phyloP scores from a whole-genome alignment of 306 rosid species.

The Vigna unguiculata region DNA sequence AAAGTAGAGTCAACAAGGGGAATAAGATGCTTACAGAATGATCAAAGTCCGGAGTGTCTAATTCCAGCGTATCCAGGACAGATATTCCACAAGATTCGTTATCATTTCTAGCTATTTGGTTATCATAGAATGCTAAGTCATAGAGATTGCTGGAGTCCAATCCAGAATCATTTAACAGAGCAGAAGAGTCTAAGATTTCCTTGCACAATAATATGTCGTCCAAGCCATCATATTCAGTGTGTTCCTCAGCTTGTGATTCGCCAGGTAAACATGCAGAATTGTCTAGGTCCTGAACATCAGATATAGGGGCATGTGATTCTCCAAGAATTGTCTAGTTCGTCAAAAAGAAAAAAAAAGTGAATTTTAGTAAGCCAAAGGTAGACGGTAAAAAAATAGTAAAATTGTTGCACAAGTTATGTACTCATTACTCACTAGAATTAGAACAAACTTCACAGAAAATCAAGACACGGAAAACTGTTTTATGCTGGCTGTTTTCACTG shows the following conservation, averaged over 20 bases:
- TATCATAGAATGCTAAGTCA: constrained; percentile 29
- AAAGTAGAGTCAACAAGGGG: constrained; percentile 26
- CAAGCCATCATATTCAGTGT: constrained; percentile 47
- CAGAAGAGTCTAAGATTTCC: constrained; percentile 60
- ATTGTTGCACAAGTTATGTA: not conserved
- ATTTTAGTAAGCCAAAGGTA: constrained; percentile 30
- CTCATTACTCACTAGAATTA: not conserved
- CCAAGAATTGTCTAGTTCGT: constrained; percentile 46
- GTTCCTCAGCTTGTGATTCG: constrained; percentile 69
- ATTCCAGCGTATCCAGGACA: constrained; percentile 69
- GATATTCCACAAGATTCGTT: constrained; percentile 52
- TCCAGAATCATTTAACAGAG: constrained; percentile 41
- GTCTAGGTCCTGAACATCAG: constrained; percentile 42
- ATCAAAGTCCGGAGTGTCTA: constrained; percentile 83
- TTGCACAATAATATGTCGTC: constrained; percentile 75
- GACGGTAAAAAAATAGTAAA: not conserved
- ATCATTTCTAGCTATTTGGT: constrained; percentile 35
- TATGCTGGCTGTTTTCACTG: not conserved
- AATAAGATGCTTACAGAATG: constrained; percentile 62
- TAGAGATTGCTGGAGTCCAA: constrained; percentile 36
- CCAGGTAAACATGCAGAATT: constrained; percentile 70
- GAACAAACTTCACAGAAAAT: constrained; percentile 1
- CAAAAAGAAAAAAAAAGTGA: not conserved
- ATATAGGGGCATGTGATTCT: constrained; percentile 41
- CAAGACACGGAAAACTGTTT: not conserved